phyloP scores from a whole-genome alignment of 208 protist genomes.

The Leishmania amazonensis region DNA sequence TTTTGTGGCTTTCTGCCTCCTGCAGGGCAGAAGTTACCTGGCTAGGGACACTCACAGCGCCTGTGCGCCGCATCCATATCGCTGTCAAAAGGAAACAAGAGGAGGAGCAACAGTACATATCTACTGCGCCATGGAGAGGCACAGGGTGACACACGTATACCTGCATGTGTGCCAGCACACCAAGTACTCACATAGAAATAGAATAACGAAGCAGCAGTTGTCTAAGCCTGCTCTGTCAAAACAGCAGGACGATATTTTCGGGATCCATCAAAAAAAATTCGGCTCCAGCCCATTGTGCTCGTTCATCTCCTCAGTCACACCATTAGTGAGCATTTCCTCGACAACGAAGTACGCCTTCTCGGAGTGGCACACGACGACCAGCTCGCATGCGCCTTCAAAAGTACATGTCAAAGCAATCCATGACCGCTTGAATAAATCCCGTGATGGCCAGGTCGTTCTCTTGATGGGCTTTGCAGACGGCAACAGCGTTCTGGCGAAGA shows the following conservation, averaged over 20 bases:
- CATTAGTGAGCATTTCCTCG: conserved; percentile 95
- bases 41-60: neutral
- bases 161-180: neutral
- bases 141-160: neutral
- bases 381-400: conserved; percentile 94
- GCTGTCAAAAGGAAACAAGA: neutral
- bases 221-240: too few relatives aligned
- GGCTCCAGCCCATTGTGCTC: conserved; percentile 70
- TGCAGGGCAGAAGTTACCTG: neutral
- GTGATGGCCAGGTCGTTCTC: conserved; percentile 97
- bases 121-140: neutral
- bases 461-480: conserved; percentile 92
- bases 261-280: conserved; percentile 56
- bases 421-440: conserved; percentile 90
- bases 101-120: too few relatives aligned
- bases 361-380: conserved; percentile 99
- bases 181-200: neutral
- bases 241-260: conserved; percentile 3
- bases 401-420: conserved; percentile 78
- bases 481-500: conserved; percentile 34
- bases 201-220: neutral
- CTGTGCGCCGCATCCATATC: neutral
- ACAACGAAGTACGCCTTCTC: conserved; percentile 98
- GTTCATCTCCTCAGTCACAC: conserved; percentile 91
- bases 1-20: too few relatives aligned